These are phyloP conservation scores for Ziziphus jujuba DNA, from an alignment of 306 rosid species.

Conservation along the genomic window DNA sequence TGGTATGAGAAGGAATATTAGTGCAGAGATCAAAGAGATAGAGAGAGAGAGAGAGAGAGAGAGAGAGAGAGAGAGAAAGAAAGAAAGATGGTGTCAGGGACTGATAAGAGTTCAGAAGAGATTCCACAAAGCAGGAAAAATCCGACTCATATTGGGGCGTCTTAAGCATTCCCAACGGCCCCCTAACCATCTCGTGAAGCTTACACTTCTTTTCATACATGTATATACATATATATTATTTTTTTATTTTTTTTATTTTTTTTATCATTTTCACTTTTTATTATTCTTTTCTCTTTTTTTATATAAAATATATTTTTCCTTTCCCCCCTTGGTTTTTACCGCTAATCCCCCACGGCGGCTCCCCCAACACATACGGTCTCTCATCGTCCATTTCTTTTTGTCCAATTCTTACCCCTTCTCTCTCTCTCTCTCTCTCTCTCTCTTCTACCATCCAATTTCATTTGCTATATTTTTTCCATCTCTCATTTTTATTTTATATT, in stretches of 20 bases:
- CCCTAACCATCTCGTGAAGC: conserved; percentile 27
- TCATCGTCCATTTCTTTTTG: conserved; percentile 34
- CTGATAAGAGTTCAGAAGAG: conserved; percentile 44
- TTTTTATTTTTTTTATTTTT: not conserved
- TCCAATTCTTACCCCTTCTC: conserved; percentile 1
- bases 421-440: not conserved
- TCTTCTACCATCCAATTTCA: no score
- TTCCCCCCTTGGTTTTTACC: not conserved
- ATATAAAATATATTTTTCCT: not conserved
- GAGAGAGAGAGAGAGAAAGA: conserved; percentile 9
- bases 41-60: conserved; percentile 1
- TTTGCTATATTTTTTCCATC: no score
- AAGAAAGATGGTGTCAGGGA: conserved; percentile 28
- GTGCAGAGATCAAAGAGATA: conserved; percentile 21
- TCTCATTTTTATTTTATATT: no score
- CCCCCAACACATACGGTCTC: conserved; percentile 46
- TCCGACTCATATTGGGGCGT: conserved; percentile 27
- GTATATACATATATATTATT: conserved; percentile 5
- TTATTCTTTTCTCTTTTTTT: conserved; percentile 8
- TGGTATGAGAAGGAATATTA: conserved; percentile 35
- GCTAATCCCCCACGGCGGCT: conserved; percentile 29
- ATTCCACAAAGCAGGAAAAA: conserved; percentile 53
- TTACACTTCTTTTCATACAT: not conserved
- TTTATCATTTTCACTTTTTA: conserved; percentile 8
- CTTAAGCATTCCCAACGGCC: conserved; percentile 18